A percentile compares a stretch with the other conserved stretches of the same genome.
phyloP scores from a whole-genome alignment of 352 stramenopile species.

The Phytophthora agathidicida region DNA sequence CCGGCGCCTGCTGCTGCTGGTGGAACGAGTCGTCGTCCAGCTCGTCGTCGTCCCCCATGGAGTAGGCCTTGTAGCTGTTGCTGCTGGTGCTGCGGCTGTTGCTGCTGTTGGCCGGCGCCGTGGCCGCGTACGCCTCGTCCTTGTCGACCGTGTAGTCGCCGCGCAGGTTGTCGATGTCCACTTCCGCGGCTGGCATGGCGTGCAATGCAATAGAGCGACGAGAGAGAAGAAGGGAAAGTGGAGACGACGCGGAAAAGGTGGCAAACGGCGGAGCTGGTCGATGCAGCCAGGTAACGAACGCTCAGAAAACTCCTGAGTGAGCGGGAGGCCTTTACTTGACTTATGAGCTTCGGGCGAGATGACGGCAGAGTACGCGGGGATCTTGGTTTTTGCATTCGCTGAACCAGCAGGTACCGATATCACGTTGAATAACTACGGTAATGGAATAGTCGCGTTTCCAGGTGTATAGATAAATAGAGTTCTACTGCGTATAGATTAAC shows the following conservation, averaged over 20 bases:
- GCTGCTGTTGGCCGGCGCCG: slow-evolving; percentile 13
- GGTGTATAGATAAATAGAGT: too few species aligned
- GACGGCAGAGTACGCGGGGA: slow-evolving; percentile 33
- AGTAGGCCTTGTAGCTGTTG: slow-evolving; percentile 34
- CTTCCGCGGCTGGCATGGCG: slow-evolving; percentile 40
- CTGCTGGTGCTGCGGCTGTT: slow-evolving; percentile 34
- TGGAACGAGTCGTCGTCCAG: slow-evolving; percentile 28
- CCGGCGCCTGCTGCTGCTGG: slow-evolving; percentile 2
- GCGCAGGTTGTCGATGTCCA: slow-evolving; percentile 49
- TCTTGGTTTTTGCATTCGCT: too few species aligned
- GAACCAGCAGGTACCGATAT: too few species aligned
- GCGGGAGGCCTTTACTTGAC: slow-evolving; percentile 21
- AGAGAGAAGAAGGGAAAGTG: slow-evolving; percentile 1
- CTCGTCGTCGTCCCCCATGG: slow-evolving; percentile 38
- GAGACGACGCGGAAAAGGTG: slow-evolving; percentile 8
- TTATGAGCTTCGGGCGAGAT: slow-evolving; percentile 20
- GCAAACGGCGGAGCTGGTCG: background rate
- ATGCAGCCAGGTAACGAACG: slow-evolving; percentile 11
- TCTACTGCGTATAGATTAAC: too few species aligned
- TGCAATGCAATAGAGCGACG: too few species aligned
- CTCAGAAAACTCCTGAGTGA: slow-evolving; percentile 6
- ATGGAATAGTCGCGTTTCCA: background rate
- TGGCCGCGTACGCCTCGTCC: slow-evolving; percentile 22
- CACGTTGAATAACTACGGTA: slow-evolving; percentile 6
- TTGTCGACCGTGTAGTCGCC: slow-evolving; percentile 21